Evolutionary conservation across 352 stramenopile species (phyloP).

Genomic region (Globisporangium spiculum): DNA sequence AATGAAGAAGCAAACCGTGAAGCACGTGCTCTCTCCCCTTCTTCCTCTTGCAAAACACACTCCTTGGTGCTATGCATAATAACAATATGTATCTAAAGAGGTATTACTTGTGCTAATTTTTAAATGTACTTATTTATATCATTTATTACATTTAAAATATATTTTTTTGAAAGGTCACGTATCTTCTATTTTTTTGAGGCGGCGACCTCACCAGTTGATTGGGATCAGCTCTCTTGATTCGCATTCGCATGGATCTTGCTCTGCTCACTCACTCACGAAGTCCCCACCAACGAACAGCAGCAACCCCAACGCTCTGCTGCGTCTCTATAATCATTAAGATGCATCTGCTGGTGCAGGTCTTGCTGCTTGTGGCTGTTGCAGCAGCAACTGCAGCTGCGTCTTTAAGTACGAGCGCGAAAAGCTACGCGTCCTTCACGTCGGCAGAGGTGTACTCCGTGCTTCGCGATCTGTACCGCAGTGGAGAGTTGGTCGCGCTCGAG

Average conservation of each 20-base stretch:
- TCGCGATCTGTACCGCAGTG: slow-evolving; percentile 30
- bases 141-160: too few species aligned
- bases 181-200: too few species aligned
- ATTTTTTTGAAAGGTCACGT: too few species aligned
- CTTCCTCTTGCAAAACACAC: too few species aligned
- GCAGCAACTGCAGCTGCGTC: background rate
- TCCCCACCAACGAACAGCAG: background rate
- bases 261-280: background rate
- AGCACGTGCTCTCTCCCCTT: too few species aligned
- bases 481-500: slow-evolving; percentile 53
- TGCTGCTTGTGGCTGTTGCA: background rate
- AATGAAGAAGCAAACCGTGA: too few species aligned
- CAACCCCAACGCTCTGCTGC: background rate
- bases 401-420: background rate
- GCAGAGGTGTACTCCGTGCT: slow-evolving; percentile 35
- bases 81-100: too few species aligned
- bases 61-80: too few species aligned
- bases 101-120: too few species aligned
- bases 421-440: slow-evolving; percentile 8
- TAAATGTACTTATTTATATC: too few species aligned
- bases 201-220: too few species aligned
- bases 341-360: background rate
- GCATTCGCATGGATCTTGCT: background rate
- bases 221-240: too few species aligned
- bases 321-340: background rate